Evolutionary conservation across 2,329 filamentous ascomycete species (phyloP).

Genomic region (Alternaria ethzedia): DNA sequence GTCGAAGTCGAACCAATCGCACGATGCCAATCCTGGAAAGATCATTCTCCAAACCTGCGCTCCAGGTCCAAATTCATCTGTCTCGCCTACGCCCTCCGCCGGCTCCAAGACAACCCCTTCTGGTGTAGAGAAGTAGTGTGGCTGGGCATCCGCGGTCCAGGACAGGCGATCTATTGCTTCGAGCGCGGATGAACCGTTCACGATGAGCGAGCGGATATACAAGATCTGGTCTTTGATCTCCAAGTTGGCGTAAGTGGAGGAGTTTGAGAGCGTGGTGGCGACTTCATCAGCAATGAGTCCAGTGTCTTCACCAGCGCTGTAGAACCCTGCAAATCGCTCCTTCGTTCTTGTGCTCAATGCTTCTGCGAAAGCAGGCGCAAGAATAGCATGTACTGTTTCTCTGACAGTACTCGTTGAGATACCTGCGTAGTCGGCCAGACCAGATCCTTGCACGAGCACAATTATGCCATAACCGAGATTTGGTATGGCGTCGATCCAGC

Average conservation of each 20-base stretch:
- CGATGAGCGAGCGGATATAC: conserved; percentile 34
- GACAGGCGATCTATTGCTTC: conserved; percentile 36
- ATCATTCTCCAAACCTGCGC: conserved; percentile 38
- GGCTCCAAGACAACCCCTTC: conserved; percentile 34
- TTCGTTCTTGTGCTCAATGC: conserved; percentile 19
- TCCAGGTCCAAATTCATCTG: conserved; percentile 29
- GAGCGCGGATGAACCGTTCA: conserved; percentile 38
- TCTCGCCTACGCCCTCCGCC: conserved; percentile 32
- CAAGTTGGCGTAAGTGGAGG: conserved; percentile 28
- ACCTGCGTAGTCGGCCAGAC: conserved; percentile 17
- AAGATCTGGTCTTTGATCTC: conserved; percentile 34
- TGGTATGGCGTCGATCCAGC: conserved; percentile 40
- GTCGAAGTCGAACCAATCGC: conserved; percentile 44
- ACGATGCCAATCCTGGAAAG: conserved; percentile 29
- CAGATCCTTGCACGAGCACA: conserved; percentile 27
- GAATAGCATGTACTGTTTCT: conserved; percentile 27
- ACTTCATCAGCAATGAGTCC: conserved; percentile 29
- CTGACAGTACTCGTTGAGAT: conserved; percentile 26
- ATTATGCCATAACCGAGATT: conserved; percentile 40
- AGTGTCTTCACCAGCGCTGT: conserved; percentile 25
- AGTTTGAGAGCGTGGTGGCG: neutral
- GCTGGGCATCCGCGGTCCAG: conserved; percentile 27
- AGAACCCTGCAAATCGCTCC: conserved; percentile 31
- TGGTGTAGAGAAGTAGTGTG: conserved; percentile 28
- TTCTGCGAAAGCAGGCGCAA: conserved; percentile 36